These are phyloP conservation scores for Fraxinus albicans DNA, from an alignment of 305 asterid species.

Conservation along the genomic window DNA sequence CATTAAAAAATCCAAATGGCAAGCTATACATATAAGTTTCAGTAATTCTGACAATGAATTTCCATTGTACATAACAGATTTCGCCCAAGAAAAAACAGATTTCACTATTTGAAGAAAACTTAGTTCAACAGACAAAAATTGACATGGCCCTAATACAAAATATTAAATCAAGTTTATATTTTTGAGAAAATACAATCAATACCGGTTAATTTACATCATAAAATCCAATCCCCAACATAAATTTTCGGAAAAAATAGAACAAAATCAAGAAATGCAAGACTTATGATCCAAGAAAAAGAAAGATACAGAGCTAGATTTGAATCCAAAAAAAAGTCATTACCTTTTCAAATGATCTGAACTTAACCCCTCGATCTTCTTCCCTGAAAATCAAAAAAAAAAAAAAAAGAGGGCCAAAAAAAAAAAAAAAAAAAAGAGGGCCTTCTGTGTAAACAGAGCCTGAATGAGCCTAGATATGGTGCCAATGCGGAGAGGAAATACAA, in stretches of 20 bases:
- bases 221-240: conserved; percentile 25
- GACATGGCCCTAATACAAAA: not conserved
- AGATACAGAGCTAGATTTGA: not conserved
- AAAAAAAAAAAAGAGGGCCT: conserved; percentile 27
- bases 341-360: conserved; percentile 48
- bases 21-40: conserved; percentile 3
- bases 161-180: conserved; percentile 4
- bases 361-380: conserved; percentile 65
- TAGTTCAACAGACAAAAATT: conserved; percentile 14
- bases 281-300: conserved; percentile 26
- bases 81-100: not conserved
- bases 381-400: conserved; percentile 46
- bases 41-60: conserved; percentile 11
- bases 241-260: not conserved
- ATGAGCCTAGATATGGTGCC: conserved; percentile 45
- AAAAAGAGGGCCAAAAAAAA: conserved; percentile 36
- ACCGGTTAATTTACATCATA: conserved; percentile 14
- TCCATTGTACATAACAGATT: not conserved
- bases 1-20: conserved; percentile 22
- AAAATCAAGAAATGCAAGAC: conserved; percentile 36
- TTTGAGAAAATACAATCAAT: conserved; percentile 3
- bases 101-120: conserved; percentile 11
- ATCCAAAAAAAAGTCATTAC: conserved; percentile 31
- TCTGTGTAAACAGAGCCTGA: conserved; percentile 40
- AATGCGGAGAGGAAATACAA: conserved; percentile 47